phyloP scores from a whole-genome alignment of 1,284 basidiomycete genomes.

The Peniophora sp. region DNA sequence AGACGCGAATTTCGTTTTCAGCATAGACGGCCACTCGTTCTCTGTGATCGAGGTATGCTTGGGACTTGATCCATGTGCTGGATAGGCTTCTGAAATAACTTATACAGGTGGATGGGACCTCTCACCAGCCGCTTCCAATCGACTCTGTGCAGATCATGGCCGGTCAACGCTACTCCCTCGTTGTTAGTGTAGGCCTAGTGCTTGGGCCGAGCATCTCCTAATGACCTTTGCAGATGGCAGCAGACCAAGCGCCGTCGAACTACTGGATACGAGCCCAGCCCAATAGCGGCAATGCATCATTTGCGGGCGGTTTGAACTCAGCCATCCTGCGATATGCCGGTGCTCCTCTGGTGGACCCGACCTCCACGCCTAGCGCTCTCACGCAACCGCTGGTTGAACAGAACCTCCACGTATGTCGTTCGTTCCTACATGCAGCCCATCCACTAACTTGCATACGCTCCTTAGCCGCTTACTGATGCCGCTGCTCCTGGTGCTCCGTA shows the following conservation, averaged over 20 bases:
- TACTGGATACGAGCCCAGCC: constrained; percentile 28
- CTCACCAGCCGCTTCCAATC: constrained; percentile 29
- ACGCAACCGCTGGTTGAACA: constrained; percentile 21
- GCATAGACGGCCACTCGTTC: constrained; percentile 33
- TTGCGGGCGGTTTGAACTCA: constrained; percentile 32
- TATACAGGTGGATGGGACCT: constrained; percentile 29
- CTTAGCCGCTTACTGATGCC: too few species aligned
- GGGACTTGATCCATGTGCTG: constrained; percentile 13
- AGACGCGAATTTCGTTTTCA: constrained; percentile 26
- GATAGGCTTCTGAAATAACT: too few species aligned
- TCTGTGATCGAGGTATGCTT: constrained; percentile 38
- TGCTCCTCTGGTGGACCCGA: constrained; percentile 27
- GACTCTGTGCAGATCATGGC: constrained; percentile 30
- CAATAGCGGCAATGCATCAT: not conserved
- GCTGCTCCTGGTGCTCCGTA: too few species aligned
- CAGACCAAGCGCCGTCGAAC: constrained; percentile 25
- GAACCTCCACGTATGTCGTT: constrained; percentile 12
- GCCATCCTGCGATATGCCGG: constrained; percentile 50
- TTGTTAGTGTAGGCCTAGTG: not conserved
- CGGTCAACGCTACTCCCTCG: constrained; percentile 9
- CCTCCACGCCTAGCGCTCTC: constrained; percentile 24
- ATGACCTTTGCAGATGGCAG: constrained; percentile 27
- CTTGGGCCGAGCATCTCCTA: constrained; percentile 2
- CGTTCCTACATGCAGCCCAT: too few species aligned
- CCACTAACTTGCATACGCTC: too few species aligned